Percentiles rank a stretch among this genome's conserved stretches.
Evolutionary conservation across 2,329 filamentous ascomycete species (phyloP).

Genomic region (Verticillium tricorpus): DNA sequence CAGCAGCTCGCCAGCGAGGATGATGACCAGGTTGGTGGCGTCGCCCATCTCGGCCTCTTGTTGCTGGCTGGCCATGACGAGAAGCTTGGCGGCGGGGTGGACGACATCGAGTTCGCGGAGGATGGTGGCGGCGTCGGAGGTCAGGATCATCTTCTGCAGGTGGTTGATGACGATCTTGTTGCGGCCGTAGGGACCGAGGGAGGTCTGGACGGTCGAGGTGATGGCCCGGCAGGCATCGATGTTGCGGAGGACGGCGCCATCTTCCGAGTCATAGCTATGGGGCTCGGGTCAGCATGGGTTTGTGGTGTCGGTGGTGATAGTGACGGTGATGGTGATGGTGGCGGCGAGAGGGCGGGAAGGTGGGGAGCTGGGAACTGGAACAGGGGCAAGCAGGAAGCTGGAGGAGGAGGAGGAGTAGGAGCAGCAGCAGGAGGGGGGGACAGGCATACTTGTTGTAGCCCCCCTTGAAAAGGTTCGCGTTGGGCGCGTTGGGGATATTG

Average conservation of each 20-base stretch:
- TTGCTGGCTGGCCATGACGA: conserved; percentile 98
- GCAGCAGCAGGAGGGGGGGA: neutral
- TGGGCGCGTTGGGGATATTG: conserved; percentile 90
- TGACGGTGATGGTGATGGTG: neutral
- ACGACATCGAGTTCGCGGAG: conserved; percentile 96
- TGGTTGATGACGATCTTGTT: conserved; percentile 99
- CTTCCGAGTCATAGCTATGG: conserved; percentile 91
- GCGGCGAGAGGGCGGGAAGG: conserved; percentile 2
- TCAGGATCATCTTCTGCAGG: conserved; percentile 98
- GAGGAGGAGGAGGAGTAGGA: conserved; percentile 16
- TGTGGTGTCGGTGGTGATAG: neutral
- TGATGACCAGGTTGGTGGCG: conserved; percentile 94
- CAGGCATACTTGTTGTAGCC: conserved; percentile 84
- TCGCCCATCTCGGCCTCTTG: conserved; percentile 99
- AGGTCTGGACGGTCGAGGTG: conserved; percentile 93
- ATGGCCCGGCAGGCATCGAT: conserved; percentile 98
- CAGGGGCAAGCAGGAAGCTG: conserved; percentile 7
- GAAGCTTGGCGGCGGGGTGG: conserved; percentile 92
- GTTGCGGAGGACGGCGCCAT: conserved; percentile 96
- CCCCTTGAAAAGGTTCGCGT: conserved; percentile 88
- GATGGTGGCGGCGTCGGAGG: conserved; percentile 96
- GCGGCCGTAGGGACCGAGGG: conserved; percentile 91
- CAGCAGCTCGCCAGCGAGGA: conserved; percentile 89
- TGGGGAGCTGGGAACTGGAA: conserved; percentile 11
- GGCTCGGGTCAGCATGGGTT: conserved; percentile 23